These are phyloP conservation scores for Aspergillus sclerotiicarbonarius DNA, from an alignment of 495 filamentous ascomycete species.

Conservation along the genomic window DNA sequence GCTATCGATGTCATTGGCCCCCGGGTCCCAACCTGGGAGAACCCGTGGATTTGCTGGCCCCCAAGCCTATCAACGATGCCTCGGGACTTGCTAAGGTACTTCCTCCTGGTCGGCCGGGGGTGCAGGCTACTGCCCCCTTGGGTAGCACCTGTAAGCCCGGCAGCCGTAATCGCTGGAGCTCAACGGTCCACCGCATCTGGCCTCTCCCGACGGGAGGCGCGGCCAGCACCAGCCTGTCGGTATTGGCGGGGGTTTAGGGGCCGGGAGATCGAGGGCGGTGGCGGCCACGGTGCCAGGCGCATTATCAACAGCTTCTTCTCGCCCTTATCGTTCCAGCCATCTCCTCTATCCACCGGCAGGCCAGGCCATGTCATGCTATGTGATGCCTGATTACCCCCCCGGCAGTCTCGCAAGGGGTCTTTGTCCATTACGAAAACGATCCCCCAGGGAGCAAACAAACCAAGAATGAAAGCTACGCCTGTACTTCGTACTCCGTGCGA, in stretches of 20 bases:
- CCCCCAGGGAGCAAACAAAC: too few species aligned
- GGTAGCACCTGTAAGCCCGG: neutral
- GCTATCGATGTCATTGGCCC: neutral
- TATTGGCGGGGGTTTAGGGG: conserved; percentile 9
- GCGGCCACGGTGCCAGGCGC: neutral
- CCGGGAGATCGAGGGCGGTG: neutral
- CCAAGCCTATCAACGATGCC: neutral
- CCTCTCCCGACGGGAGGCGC: conserved; percentile 6
- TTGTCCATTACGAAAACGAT: too few species aligned
- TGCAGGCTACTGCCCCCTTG: neutral
- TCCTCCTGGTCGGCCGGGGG: neutral
- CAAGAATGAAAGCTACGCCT: too few species aligned
- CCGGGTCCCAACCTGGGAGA: neutral
- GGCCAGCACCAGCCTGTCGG: conserved; percentile 13
- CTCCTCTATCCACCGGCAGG: too few species aligned
- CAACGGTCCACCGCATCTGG: conserved; percentile 5
- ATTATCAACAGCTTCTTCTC: neutral
- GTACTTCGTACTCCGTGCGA: too few species aligned
- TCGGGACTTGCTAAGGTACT: neutral
- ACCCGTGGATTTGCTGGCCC: conserved; percentile 6
- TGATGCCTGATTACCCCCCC: too few species aligned
- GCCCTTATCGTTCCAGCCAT: too few species aligned
- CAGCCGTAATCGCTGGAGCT: neutral
- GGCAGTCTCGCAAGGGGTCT: too few species aligned
- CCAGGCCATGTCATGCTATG: too few species aligned